Conservation (phyloP, 495 filamentous ascomycete genomes). For the Annulohypoxylon moriforme region DNA sequence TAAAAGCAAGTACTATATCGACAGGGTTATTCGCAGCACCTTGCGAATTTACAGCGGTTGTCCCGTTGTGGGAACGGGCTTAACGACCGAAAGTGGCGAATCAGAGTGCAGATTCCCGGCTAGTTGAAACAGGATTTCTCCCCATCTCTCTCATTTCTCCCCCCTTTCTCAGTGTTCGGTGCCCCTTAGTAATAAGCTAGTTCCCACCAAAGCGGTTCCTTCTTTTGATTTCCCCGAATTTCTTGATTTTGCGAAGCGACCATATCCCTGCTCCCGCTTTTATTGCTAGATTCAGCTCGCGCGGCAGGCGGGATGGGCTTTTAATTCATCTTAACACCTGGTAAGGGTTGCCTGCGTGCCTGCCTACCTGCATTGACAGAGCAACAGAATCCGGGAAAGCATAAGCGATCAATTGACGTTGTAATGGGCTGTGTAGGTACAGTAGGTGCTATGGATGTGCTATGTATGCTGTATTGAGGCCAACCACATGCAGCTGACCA, state of each 20-base stretch:
- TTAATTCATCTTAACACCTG: slow-evolving; percentile 9
- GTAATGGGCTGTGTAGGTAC: neutral
- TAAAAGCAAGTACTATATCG: neutral
- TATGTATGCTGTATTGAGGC: neutral
- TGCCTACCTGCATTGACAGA: slow-evolving; percentile 9
- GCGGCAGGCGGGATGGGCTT: slow-evolving; percentile 8
- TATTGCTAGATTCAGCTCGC: slow-evolving; percentile 20
- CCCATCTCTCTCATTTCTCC: neutral
- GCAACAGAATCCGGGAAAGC: neutral
- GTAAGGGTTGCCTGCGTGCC: slow-evolving; percentile 1
- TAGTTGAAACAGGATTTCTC: slow-evolving; percentile 22
- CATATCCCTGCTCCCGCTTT: slow-evolving; percentile 19
- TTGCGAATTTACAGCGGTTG: slow-evolving; percentile 1
- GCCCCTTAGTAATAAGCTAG: slow-evolving; percentile 22
- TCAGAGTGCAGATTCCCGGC: slow-evolving; percentile 6
- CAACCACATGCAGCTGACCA: neutral
- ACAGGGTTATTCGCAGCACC: neutral
- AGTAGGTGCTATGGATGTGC: neutral
- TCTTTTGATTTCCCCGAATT: slow-evolving; percentile 25
- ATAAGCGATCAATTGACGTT: neutral
- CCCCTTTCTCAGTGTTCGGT: slow-evolving; percentile 25
- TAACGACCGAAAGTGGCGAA: slow-evolving; percentile 2
- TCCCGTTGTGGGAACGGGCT: neutral
- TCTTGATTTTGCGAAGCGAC: slow-evolving; percentile 24
- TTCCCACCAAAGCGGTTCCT: slow-evolving; percentile 9